Evolutionary conservation across 371 early-diverging fungal genomes (phyloP).

Genomic region (Gilbertella persicaria): DNA sequence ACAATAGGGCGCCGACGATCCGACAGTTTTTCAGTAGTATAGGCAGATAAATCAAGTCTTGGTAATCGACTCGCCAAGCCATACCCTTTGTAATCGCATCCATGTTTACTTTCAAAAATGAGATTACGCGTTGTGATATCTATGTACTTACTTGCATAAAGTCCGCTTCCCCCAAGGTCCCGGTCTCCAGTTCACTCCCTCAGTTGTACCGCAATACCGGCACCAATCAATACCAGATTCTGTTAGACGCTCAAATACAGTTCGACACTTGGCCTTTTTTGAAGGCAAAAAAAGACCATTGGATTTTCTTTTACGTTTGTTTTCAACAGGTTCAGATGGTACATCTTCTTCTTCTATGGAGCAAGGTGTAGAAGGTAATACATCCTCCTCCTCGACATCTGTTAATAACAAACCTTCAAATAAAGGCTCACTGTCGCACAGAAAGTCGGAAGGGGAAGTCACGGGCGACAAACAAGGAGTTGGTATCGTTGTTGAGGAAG

Average conservation of each 20-base stretch:
- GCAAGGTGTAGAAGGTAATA: background rate
- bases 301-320: slow-evolving; percentile 1
- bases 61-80: slow-evolving; percentile 41
- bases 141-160: slow-evolving; percentile 65
- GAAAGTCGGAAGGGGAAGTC: slow-evolving; percentile 41
- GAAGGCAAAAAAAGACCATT: background rate
- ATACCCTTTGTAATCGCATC: slow-evolving; percentile 48
- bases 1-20: slow-evolving; percentile 41
- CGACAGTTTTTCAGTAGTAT: slow-evolving; percentile 26
- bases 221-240: slow-evolving; percentile 65
- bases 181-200: slow-evolving; percentile 76
- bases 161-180: slow-evolving; percentile 82
- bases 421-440: slow-evolving; percentile 39
- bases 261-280: slow-evolving; percentile 16
- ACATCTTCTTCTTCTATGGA: background rate
- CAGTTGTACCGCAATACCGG: slow-evolving; percentile 77
- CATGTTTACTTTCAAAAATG: slow-evolving; percentile 34
- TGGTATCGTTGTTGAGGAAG: slow-evolving; percentile 16
- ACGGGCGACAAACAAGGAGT: slow-evolving; percentile 45
- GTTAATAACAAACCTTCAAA: slow-evolving; percentile 34
- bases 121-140: background rate
- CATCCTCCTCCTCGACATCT: background rate
- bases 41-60: slow-evolving; percentile 38
- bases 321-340: background rate
- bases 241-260: slow-evolving; percentile 49